Evolutionary conservation across 2,329 filamentous ascomycete species (phyloP).

Genomic region (Fusarium avenaceum): DNA sequence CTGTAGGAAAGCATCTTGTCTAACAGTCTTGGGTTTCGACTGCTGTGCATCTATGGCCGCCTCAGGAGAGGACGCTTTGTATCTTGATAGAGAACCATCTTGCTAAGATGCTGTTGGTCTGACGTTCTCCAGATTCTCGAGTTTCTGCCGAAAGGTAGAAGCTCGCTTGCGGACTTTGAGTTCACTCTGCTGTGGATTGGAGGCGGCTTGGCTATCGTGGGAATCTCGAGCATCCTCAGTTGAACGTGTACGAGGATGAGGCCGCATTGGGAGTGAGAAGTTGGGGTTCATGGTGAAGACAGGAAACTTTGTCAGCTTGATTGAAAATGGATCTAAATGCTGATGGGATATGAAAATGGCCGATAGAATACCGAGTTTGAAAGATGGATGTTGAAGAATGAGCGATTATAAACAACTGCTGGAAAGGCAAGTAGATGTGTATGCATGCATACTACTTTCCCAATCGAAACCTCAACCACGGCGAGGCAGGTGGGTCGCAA

Average conservation of each 20-base stretch:
- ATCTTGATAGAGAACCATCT: conserved; percentile 4
- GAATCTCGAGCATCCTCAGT: neutral
- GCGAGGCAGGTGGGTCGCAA: no score
- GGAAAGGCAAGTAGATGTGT: no score
- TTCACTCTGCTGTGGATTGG: conserved; percentile 6
- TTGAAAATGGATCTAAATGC: conserved; percentile 2
- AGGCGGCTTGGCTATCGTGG: conserved; percentile 10
- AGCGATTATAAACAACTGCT: no score
- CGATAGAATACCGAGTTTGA: neutral
- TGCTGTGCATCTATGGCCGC: conserved; percentile 25
- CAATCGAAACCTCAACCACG: no score
- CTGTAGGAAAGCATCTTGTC: conserved; percentile 28
- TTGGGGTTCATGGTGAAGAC: conserved; percentile 38
- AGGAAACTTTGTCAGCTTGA: conserved; percentile 3
- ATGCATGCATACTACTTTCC: no score
- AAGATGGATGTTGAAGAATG: neutral
- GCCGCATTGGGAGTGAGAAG: conserved; percentile 34
- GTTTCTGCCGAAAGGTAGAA: conserved; percentile 6
- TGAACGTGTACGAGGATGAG: conserved; percentile 4
- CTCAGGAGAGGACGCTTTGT: conserved; percentile 5
- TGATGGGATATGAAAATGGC: conserved; percentile 1
- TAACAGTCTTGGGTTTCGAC: conserved; percentile 27
- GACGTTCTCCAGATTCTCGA: conserved; percentile 22
- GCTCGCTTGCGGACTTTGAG: conserved; percentile 18
- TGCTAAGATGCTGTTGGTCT: conserved; percentile 18